A percentile compares a stretch with the other conserved stretches of the same genome.
These are phyloP conservation scores for Pinus taeda DNA, from an alignment of 75 land plant genomes.

Conservation along the genomic window DNA sequence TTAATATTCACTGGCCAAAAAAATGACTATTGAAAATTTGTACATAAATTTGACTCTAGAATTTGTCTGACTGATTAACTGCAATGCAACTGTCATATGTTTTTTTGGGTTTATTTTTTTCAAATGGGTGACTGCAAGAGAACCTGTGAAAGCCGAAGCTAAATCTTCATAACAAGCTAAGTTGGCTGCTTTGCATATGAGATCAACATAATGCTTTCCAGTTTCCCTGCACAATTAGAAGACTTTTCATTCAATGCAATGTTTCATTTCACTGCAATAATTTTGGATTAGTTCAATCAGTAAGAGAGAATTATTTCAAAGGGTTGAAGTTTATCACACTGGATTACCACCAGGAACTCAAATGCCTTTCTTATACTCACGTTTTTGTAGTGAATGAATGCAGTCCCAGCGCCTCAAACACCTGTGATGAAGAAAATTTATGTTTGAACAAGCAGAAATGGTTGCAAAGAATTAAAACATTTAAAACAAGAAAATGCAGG, in stretches of 20 bases:
- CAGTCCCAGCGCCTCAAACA: slow-evolving; percentile 23
- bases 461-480: no score
- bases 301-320: no score
- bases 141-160: neutral
- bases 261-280: neutral
- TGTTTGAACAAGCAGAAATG: neutral
- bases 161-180: neutral
- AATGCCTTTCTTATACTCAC: neutral
- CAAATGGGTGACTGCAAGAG: no score
- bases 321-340: neutral
- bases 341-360: no score
- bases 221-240: neutral
- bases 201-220: slow-evolving; percentile 4
- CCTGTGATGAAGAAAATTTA: slow-evolving; percentile 12
- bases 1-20: neutral
- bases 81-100: neutral
- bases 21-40: neutral
- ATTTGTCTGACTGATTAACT: slow-evolving; percentile 7
- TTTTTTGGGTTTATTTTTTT: no score
- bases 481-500: no score
- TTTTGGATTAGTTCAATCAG: no score
- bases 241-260: neutral
- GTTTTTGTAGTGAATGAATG: neutral
- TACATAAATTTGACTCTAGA: neutral
- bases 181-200: slow-evolving; percentile 6